phyloP scores from a whole-genome alignment of 441 rosid species.

The Aquilaria agallochum region DNA sequence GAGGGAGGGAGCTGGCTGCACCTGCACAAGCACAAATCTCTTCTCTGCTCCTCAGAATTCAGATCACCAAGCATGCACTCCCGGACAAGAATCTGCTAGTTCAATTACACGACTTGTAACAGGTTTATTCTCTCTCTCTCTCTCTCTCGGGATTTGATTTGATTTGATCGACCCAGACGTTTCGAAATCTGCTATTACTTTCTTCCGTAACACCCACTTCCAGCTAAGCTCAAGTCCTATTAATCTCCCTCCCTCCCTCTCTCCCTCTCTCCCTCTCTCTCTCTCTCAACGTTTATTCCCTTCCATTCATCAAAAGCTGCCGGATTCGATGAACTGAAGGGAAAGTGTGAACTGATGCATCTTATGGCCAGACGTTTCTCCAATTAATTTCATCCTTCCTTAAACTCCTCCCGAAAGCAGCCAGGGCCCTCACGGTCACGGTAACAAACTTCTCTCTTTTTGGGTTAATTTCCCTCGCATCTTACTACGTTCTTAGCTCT shows the following conservation, averaged over 20 bases:
- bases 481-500: slow-evolving; percentile 11
- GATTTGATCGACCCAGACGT: no score
- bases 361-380: slow-evolving; percentile 9
- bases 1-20: no score
- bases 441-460: slow-evolving; percentile 7
- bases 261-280: slow-evolving; percentile 4
- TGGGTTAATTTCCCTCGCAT: neutral
- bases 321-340: slow-evolving; percentile 8
- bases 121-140: no score
- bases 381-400: slow-evolving; percentile 8
- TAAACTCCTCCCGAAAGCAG: neutral
- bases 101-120: no score
- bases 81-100: no score
- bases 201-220: no score
- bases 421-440: no score
- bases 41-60: no score
- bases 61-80: no score
- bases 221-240: neutral
- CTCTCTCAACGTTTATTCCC: neutral
- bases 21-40: no score
- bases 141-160: no score
- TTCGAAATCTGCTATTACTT: no score
- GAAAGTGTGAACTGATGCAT: slow-evolving; percentile 8
- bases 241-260: neutral
- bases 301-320: slow-evolving; percentile 10